These are phyloP conservation scores for Xylogone sp. DNA, from an alignment of 2,329 filamentous ascomycete species.

Conservation along the genomic window DNA sequence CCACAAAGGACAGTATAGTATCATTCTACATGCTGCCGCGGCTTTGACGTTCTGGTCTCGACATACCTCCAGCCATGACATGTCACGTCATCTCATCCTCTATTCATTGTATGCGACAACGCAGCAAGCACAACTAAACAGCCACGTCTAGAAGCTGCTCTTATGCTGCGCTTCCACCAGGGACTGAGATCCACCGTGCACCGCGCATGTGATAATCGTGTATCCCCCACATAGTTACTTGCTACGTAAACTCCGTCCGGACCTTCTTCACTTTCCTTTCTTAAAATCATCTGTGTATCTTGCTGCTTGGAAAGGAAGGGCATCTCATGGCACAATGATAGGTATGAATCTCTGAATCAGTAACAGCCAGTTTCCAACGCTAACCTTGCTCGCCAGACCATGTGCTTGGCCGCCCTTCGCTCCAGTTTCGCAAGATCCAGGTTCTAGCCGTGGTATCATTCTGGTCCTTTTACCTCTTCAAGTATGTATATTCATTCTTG, in stretches of 20 bases:
- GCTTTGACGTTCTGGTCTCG: no score
- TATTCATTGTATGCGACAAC: no score
- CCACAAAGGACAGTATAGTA: no score
- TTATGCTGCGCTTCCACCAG: background rate
- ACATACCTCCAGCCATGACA: no score
- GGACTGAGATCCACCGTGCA: background rate
- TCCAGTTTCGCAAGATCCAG: constrained; percentile 87
- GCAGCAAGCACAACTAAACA: no score
- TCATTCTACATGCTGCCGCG: no score
- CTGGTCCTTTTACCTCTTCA: constrained; percentile 81
- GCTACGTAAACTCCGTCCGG: background rate
- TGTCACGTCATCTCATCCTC: no score
- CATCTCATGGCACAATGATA: background rate
- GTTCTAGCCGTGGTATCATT: constrained; percentile 88
- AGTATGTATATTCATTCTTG: constrained; percentile 50
- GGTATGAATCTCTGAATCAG: background rate
- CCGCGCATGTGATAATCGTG: background rate
- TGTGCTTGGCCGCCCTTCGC: constrained; percentile 84
- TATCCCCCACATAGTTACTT: background rate
- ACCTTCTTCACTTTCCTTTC: background rate
- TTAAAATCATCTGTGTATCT: background rate
- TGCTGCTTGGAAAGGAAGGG: background rate
- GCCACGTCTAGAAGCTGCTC: background rate
- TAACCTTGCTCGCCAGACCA: constrained; percentile 58
- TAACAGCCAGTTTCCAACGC: background rate